These are phyloP conservation scores for Tetrastigma voinierianum DNA, from an alignment of 164 flowering plant genomes.

Conservation along the genomic window DNA sequence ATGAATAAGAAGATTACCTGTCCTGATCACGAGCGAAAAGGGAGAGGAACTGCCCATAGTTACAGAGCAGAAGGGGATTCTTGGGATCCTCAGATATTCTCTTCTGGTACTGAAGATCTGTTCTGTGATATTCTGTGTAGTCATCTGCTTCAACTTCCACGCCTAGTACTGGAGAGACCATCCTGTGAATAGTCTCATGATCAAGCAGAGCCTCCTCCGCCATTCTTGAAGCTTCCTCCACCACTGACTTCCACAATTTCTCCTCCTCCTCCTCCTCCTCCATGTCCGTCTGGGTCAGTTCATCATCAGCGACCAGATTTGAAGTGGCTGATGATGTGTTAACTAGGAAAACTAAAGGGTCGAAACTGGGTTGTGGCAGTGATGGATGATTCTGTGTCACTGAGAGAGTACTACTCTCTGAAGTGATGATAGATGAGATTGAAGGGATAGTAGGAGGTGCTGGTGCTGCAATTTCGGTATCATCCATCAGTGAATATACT, in stretches of 20 bases:
- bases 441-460: not conserved
- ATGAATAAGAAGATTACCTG: conserved; percentile 27
- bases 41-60: conserved; percentile 50
- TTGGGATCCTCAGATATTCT: conserved; percentile 36
- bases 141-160: conserved; percentile 24
- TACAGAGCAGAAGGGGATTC: conserved; percentile 38
- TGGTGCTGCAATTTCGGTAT: not conserved
- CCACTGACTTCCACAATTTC: conserved; percentile 21
- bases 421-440: not conserved
- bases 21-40: conserved; percentile 36
- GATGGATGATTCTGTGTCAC: not conserved
- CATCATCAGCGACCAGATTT: not conserved
- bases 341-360: too few species aligned
- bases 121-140: conserved; percentile 16
- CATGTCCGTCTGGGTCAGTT: too few species aligned
- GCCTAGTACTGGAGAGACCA: conserved; percentile 15
- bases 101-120: conserved; percentile 35
- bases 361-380: too few species aligned
- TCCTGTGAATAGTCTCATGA: conserved; percentile 3
- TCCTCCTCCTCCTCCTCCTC: too few species aligned
- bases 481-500: conserved; percentile 13
- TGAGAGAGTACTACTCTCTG: not conserved
- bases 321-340: not conserved
- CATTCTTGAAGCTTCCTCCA: conserved; percentile 23
- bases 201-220: conserved; percentile 15